Evolutionary conservation across 1,284 basidiomycete species (phyloP), one percentile per base, ranked within the genome.

Genomic region (Ganoderma resinaceum): DNA sequence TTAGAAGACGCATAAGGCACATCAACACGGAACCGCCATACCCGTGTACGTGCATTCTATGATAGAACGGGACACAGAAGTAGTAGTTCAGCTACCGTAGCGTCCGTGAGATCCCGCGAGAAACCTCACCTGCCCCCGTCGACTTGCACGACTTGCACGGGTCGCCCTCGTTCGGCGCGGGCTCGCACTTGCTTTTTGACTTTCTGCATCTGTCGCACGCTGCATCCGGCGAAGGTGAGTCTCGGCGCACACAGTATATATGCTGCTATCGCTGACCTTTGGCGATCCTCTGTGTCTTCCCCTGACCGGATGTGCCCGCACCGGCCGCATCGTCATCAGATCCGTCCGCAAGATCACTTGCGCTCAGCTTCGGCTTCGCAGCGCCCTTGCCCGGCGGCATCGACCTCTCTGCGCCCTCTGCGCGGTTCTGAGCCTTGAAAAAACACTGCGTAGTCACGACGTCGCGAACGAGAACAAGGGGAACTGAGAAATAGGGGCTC

Each of bases 201-300:
- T 93, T 94, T 66, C 94, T 85, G 75, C 94, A 95, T 76, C 93
- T 92, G 82, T 94, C 91, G 75, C 93, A 95, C 49, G 92, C 93
- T 93, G 74, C 46, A 16, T 8, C 2, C 42, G 14, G 29, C 14
- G 31, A 38, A 6, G 33, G 12, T 4, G 9, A 33, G 18, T 42
- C 33, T n/a, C 66, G 62, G 53, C 66, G 37, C 55, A 62, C 66
- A 52, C 63, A 60, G 37, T 67, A 38, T 42, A 37, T 11, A 49
- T 40, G 42, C 65, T 65, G 12, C 29, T 35, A 23, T 18, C 38
- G 69, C 75, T 70, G 62, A 89, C 90, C 90, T 82, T 90, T 85
- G 75, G 89, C 91, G 70, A 89, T 91, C 62, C 91, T 52, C 60
- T 69, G 66, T 1, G 68, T 23, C 55, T 70, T 71, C 37, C 43